These are phyloP conservation scores for Ceratobasidium sp. DNA, from an alignment of 1,284 basidiomycete genomes.

Conservation along the genomic window DNA sequence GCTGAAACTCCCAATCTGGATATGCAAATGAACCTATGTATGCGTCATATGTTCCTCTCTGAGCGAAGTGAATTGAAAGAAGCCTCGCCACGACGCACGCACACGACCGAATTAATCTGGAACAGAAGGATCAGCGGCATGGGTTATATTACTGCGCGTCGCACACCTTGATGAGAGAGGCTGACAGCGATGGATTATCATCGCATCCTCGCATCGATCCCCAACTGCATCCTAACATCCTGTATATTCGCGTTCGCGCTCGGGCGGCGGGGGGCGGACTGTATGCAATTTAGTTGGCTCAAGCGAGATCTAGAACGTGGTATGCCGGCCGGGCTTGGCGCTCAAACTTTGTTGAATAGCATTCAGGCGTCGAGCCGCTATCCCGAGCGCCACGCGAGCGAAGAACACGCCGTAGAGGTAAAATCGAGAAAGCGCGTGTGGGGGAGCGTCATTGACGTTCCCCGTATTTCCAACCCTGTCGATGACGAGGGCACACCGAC, in stretches of 20 bases:
- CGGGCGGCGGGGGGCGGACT: not conserved
- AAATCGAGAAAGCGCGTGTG: not conserved
- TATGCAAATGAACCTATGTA: not conserved
- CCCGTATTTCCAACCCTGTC: slow-evolving; percentile 13
- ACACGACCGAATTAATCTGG: not conserved
- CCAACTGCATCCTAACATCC: not conserved
- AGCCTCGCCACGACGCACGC: slow-evolving; percentile 4
- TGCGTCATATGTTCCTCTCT: not conserved
- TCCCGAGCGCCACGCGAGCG: not conserved
- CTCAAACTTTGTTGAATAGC: not conserved
- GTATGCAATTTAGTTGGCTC: not conserved
- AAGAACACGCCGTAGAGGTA: not conserved
- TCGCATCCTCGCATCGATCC: not conserved
- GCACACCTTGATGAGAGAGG: not conserved
- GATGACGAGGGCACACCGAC: not conserved
- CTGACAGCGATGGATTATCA: not conserved
- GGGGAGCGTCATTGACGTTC: not conserved
- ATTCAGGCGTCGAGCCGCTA: not conserved
- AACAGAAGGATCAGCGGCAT: not conserved
- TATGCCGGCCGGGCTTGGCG: not conserved
- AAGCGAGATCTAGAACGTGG: not conserved
- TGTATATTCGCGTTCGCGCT: too few relatives aligned
- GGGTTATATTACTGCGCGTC: not conserved
- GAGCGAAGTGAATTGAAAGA: slow-evolving; percentile 18
- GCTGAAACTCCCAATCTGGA: not conserved